Conservation (phyloP, 1,139 yeast species). For the Yamadazyma spencermartinsiae region DNA sequence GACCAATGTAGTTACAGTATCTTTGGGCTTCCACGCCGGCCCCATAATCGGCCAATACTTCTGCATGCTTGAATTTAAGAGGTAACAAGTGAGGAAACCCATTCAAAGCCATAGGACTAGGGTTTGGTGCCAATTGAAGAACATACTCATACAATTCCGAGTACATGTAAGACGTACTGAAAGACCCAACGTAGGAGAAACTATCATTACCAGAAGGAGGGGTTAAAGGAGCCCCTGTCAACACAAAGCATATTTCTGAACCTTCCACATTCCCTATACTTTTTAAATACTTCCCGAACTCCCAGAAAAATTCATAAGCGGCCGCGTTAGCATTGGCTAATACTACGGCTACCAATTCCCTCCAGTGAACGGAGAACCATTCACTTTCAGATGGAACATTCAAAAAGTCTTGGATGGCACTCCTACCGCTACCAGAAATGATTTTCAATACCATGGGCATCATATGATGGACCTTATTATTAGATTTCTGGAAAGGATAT, state of each 20-base stretch:
- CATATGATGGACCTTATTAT: slow-evolving; percentile 48
- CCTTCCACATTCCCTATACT: slow-evolving; percentile 38
- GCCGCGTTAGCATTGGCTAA: slow-evolving; percentile 41
- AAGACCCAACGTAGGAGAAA: slow-evolving; percentile 26
- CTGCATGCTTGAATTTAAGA: slow-evolving; percentile 62
- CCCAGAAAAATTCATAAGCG: slow-evolving; percentile 44
- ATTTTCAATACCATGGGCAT: slow-evolving; percentile 66
- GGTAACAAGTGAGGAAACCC: slow-evolving; percentile 57
- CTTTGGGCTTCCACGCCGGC: slow-evolving; percentile 54
- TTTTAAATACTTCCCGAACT: slow-evolving; percentile 53
- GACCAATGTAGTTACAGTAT: slow-evolving; percentile 54
- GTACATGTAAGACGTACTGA: slow-evolving; percentile 35
- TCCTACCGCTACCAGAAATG: slow-evolving; percentile 61
- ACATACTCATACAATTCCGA: slow-evolving; percentile 75
- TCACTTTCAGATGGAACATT: slow-evolving; percentile 41
- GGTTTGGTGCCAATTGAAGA: slow-evolving; percentile 27
- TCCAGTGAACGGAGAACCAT: slow-evolving; percentile 57
- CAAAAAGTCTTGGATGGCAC: slow-evolving; percentile 51
- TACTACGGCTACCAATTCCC: slow-evolving; percentile 48
- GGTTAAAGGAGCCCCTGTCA: slow-evolving; percentile 51
- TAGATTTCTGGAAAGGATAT: slow-evolving; percentile 41
- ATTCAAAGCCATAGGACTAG: slow-evolving; percentile 18
- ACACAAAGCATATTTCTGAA: slow-evolving; percentile 47
- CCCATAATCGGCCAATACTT: slow-evolving; percentile 65
- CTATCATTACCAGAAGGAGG: slow-evolving; percentile 23